Evolutionary conservation across 768 basidiomycete genomes (phyloP).

Genomic region (Suillus ampliporus): DNA sequence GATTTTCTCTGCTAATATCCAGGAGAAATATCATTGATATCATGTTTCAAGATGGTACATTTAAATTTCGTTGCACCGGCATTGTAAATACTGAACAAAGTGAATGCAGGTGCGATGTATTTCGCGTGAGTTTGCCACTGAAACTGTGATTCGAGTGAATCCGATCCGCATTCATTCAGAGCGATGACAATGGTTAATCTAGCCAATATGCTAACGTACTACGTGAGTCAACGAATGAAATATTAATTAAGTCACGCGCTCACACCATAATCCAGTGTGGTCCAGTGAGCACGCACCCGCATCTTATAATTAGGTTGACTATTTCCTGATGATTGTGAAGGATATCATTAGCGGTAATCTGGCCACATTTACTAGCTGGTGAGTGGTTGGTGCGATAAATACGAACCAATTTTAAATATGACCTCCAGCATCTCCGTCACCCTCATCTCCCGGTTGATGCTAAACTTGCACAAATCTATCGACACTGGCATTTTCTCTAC

Average conservation of each 20-base stretch:
- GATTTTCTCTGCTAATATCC: slow-evolving; percentile 22
- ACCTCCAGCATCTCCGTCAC: slow-evolving; percentile 50
- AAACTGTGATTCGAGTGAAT: neutral
- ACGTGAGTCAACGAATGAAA: slow-evolving; percentile 30
- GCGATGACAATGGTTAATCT: slow-evolving; percentile 55
- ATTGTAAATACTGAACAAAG: neutral
- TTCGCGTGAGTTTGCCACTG: slow-evolving; percentile 52
- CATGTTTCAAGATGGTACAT: slow-evolving; percentile 55
- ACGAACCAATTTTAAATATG: neutral
- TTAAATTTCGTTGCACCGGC: slow-evolving; percentile 6
- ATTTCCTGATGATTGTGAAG: neutral
- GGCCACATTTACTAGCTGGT: slow-evolving; percentile 58
- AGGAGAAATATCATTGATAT: slow-evolving; percentile 45
- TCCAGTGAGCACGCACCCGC: slow-evolving; percentile 11
- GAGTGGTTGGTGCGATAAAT: slow-evolving; percentile 14
- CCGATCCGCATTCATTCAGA: slow-evolving; percentile 21
- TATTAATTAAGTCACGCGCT: neutral
- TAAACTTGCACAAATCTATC: slow-evolving; percentile 55
- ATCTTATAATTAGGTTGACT: neutral
- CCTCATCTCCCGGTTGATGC: slow-evolving; percentile 61
- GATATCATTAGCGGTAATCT: slow-evolving; percentile 44
- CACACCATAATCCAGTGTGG: slow-evolving; percentile 8
- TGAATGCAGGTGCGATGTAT: slow-evolving; percentile 55
- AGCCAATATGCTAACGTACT: slow-evolving; percentile 51
- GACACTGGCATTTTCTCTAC: slow-evolving; percentile 13